Evolutionary conservation across 106 monocot genomes (phyloP).

Genomic region (Gastrodia elata): DNA sequence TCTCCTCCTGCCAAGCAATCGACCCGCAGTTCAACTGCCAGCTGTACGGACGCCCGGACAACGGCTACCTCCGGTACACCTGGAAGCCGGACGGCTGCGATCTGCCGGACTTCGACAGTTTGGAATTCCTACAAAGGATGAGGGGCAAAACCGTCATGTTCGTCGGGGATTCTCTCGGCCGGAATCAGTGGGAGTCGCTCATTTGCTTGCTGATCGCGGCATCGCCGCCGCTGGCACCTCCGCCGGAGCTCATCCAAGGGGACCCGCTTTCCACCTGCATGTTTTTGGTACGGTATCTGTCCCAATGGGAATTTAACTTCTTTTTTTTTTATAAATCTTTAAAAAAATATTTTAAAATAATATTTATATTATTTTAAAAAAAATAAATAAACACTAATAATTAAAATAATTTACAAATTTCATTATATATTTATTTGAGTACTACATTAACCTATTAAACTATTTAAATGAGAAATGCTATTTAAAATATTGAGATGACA

Average conservation of each 20-base stretch:
- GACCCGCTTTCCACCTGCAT: slow-evolving; percentile 62
- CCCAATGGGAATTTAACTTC: neutral
- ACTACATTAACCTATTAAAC: too few relatives aligned
- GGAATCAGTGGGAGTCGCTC: slow-evolving; percentile 74
- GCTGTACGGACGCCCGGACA: slow-evolving; percentile 58
- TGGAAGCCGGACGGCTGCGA: slow-evolving; percentile 56
- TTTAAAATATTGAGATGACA: too few relatives aligned
- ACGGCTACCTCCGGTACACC: slow-evolving; percentile 44
- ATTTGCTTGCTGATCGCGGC: slow-evolving; percentile 58
- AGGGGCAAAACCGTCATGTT: slow-evolving; percentile 70
- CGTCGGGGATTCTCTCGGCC: slow-evolving; percentile 70
- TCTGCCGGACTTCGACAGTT: slow-evolving; percentile 56
- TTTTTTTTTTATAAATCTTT: neutral
- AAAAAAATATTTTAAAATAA: too few relatives aligned
- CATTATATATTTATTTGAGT: too few relatives aligned
- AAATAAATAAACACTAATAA: too few relatives aligned
- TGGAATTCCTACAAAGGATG: slow-evolving; percentile 48
- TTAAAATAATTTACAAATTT: too few relatives aligned
- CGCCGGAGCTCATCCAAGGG: slow-evolving; percentile 32
- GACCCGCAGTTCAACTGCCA: slow-evolving; percentile 74
- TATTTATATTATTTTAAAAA: too few relatives aligned
- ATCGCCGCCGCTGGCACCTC: slow-evolving; percentile 22
- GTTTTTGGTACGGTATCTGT: slow-evolving; percentile 34
- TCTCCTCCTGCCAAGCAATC: slow-evolving; percentile 39
- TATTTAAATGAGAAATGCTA: too few relatives aligned